Evolutionary conservation across 805 yeast species (phyloP).

Genomic region (Jamesozyma jinghongensis): DNA sequence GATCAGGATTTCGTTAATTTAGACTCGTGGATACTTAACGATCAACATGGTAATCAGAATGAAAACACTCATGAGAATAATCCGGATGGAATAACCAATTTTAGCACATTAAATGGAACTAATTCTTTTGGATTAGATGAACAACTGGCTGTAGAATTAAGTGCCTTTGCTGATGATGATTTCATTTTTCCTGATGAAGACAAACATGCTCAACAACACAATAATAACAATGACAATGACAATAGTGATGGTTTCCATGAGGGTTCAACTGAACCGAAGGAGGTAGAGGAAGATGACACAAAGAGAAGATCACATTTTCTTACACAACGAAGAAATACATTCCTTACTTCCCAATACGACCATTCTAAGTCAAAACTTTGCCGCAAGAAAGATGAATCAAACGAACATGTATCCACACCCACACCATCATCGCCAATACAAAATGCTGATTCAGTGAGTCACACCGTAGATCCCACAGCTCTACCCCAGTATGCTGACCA

Average conservation of each 20-base stretch:
- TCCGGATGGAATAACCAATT: neutral
- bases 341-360: constrained; percentile 28
- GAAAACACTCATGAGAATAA: constrained; percentile 14
- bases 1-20: constrained; percentile 35
- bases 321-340: constrained; percentile 24
- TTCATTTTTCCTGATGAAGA: constrained; percentile 79
- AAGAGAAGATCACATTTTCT: constrained; percentile 17
- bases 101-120: neutral
- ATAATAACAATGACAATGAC: constrained; percentile 6
- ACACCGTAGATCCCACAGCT: neutral
- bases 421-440: neutral
- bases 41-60: constrained; percentile 34
- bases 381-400: constrained; percentile 7
- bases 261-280: constrained; percentile 1
- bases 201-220: constrained; percentile 11
- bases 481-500: constrained; percentile 3
- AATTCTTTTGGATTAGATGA: constrained; percentile 34
- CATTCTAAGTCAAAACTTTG: constrained; percentile 25
- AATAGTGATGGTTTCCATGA: constrained; percentile 4
- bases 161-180: constrained; percentile 76
- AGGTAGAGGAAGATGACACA: constrained; percentile 2
- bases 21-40: constrained; percentile 19
- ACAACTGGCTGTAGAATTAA: constrained; percentile 53
- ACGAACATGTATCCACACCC: neutral
- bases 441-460: neutral